These are phyloP conservation scores for Pythium sp. DNA, from an alignment of 352 stramenopile species.

Conservation along the genomic window DNA sequence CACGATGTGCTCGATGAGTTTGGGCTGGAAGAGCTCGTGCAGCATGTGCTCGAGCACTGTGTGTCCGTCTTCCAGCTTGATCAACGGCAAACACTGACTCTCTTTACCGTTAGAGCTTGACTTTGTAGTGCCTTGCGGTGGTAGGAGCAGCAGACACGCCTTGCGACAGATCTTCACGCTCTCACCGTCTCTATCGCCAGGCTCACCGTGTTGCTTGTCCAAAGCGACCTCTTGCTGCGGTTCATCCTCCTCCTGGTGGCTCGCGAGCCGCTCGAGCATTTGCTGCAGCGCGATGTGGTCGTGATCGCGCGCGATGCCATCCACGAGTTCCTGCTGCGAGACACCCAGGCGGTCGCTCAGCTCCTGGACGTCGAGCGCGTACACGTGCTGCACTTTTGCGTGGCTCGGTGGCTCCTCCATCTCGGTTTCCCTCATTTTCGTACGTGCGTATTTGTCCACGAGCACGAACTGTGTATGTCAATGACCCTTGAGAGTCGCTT, in stretches of 20 bases:
- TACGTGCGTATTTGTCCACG: background rate
- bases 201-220: background rate
- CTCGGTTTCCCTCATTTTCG: background rate
- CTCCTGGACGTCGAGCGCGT: slow-evolving; percentile 21
- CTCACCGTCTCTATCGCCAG: background rate
- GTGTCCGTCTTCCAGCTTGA: background rate
- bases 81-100: background rate
- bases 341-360: slow-evolving; percentile 23
- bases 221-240: background rate
- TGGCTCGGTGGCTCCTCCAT: background rate
- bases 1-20: slow-evolving; percentile 22
- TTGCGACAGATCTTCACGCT: slow-evolving; percentile 11
- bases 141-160: slow-evolving; percentile 20
- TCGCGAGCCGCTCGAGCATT: slow-evolving; percentile 13
- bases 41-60: slow-evolving; percentile 17
- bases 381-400: slow-evolving; percentile 22
- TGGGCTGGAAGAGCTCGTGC: slow-evolving; percentile 15
- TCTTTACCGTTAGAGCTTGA: background rate
- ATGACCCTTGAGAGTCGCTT: background rate
- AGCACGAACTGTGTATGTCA: too few species aligned
- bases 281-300: slow-evolving; percentile 17
- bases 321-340: slow-evolving; percentile 26
- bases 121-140: background rate
- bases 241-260: too few species aligned
- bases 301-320: slow-evolving; percentile 19